These are phyloP conservation scores for Chamaenerion angustifolium DNA, from an alignment of 345 rosid species.

Conservation along the genomic window DNA sequence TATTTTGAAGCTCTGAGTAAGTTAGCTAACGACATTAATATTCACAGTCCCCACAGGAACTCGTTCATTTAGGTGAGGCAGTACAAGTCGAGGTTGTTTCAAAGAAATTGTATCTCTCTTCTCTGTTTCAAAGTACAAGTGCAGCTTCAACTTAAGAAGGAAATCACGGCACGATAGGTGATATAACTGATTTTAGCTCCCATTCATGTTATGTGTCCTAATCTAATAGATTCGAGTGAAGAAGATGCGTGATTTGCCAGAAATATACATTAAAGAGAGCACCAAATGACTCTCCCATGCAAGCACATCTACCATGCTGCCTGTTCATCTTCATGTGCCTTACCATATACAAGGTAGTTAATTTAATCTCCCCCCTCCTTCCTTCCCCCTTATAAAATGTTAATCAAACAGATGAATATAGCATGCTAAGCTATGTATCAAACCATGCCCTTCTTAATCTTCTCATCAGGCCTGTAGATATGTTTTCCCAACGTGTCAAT, in stretches of 20 bases:
- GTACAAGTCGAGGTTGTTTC: constrained; percentile 77
- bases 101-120: too few species aligned
- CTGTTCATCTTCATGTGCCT: constrained; percentile 85
- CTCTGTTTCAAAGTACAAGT: constrained; percentile 72
- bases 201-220: too few species aligned
- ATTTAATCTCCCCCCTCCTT: neutral
- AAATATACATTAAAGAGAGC: constrained; percentile 81
- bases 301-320: constrained; percentile 71
- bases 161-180: constrained; percentile 81
- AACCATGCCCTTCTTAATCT: neutral
- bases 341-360: constrained; percentile 59
- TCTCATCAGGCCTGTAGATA: constrained; percentile 67
- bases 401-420: too few species aligned
- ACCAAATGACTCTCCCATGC: constrained; percentile 74
- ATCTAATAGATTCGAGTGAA: too few species aligned
- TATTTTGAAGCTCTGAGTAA: neutral
- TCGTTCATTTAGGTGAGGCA: constrained; percentile 84
- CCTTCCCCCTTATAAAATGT: neutral
- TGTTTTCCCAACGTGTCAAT: constrained; percentile 79
- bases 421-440: too few species aligned
- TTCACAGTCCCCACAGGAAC: constrained; percentile 35
- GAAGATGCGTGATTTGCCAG: constrained; percentile 96
- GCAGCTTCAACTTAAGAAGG: constrained; percentile 73
- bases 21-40: neutral
- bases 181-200: neutral